Conservation (phyloP, 495 filamentous ascomycete species). For the Achaetomiella virescens region DNA sequence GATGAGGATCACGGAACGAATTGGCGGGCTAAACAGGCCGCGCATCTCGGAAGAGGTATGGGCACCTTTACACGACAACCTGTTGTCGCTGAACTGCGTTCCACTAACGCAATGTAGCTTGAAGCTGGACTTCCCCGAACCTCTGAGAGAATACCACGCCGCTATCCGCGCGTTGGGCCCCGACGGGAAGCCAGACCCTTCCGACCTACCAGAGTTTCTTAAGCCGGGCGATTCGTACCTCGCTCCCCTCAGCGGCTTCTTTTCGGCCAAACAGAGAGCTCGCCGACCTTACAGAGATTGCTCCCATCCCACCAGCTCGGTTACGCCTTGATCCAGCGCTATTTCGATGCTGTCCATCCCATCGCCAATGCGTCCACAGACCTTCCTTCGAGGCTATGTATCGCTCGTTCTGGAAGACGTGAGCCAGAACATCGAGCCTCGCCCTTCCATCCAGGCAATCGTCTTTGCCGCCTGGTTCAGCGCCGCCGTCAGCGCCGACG, state of each 20-base stretch:
- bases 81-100: background rate
- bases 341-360: constrained; percentile 60
- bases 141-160: background rate
- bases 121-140: constrained; percentile 21
- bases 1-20: constrained; percentile 65
- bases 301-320: constrained; percentile 46
- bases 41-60: constrained; percentile 62
- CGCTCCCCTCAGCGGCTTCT: constrained; percentile 58
- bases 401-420: constrained; percentile 56
- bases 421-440: constrained; percentile 47
- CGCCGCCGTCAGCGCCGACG: constrained; percentile 57
- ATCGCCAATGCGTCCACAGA: constrained; percentile 59
- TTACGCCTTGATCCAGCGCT: constrained; percentile 56
- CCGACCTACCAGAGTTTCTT: constrained; percentile 37
- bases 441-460: constrained; percentile 57
- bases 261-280: constrained; percentile 51
- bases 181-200: constrained; percentile 8
- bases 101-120: constrained; percentile 16
- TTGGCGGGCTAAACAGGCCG: constrained; percentile 54
- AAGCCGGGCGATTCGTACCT: constrained; percentile 49
- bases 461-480: constrained; percentile 63
- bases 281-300: constrained; percentile 47
- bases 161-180: background rate
- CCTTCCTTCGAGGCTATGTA: constrained; percentile 60
- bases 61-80: background rate